A percentile compares a stretch with the other conserved stretches of the same genome.
These are phyloP conservation scores for Cadophora luteo-olivacea DNA, from an alignment of 2,329 filamentous ascomycete genomes.

Conservation along the genomic window DNA sequence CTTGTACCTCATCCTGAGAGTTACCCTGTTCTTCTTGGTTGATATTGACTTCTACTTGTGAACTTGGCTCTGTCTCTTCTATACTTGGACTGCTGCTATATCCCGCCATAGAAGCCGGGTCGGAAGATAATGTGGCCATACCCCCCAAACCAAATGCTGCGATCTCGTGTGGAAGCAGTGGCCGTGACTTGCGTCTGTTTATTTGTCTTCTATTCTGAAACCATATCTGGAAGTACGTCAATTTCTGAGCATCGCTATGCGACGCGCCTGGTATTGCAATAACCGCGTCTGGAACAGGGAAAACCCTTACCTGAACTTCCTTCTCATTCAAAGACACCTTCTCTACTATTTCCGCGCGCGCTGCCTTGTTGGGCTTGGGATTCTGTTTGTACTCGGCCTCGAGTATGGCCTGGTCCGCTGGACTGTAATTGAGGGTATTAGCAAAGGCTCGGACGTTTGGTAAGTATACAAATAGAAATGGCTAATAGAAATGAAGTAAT, in stretches of 20 bases:
- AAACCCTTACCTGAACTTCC: slow-evolving; percentile 82
- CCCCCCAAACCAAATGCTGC: slow-evolving; percentile 62
- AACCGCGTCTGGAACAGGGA: slow-evolving; percentile 17
- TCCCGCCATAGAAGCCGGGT: slow-evolving; percentile 35
- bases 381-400: slow-evolving; percentile 86
- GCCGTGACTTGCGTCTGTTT: slow-evolving; percentile 86
- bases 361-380: slow-evolving; percentile 89
- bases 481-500: neutral
- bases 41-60: slow-evolving; percentile 25
- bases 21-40: slow-evolving; percentile 25
- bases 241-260: slow-evolving; percentile 22
- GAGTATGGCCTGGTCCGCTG: slow-evolving; percentile 86
- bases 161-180: slow-evolving; percentile 79
- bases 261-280: slow-evolving; percentile 26
- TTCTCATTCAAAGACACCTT: slow-evolving; percentile 87
- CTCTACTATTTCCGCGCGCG: slow-evolving; percentile 82
- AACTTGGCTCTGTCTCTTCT: slow-evolving; percentile 29
- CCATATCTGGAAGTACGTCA: slow-evolving; percentile 75
- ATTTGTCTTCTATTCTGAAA: slow-evolving; percentile 96
- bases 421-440: slow-evolving; percentile 55
- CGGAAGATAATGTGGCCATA: slow-evolving; percentile 42
- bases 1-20: slow-evolving; percentile 22
- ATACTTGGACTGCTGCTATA: slow-evolving; percentile 36
- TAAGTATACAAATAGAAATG: neutral
- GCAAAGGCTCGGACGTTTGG: slow-evolving; percentile 7